A percentile compares a stretch with the other conserved stretches of the same genome.
Evolutionary conservation across 1,284 basidiomycete species (phyloP).

Genomic region (Mycena sp.): DNA sequence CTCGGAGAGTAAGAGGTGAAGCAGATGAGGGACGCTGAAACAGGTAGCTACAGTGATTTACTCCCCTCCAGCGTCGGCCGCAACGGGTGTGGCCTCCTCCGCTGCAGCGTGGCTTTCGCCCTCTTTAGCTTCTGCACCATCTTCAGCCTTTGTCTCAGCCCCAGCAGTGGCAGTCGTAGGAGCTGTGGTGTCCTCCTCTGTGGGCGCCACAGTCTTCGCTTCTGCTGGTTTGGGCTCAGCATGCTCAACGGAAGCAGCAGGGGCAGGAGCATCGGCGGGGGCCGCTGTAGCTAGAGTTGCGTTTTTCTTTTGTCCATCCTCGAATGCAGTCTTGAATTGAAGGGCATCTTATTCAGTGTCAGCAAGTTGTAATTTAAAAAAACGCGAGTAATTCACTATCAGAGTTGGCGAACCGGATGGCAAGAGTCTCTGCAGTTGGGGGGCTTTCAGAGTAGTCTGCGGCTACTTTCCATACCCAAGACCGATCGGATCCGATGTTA

Average conservation of each 20-base stretch:
- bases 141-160: constrained; percentile 37
- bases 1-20: constrained; percentile 14
- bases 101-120: constrained; percentile 37
- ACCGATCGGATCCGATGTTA: constrained; percentile 98
- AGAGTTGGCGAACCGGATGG: constrained; percentile 97
- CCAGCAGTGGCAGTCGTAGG: constrained; percentile 31
- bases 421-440: constrained; percentile 92
- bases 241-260: constrained; percentile 18
- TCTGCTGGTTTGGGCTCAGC: constrained; percentile 35
- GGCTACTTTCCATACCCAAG: constrained; percentile 98
- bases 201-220: constrained; percentile 32
- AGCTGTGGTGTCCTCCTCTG: constrained; percentile 35
- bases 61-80: constrained; percentile 22
- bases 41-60: constrained; percentile 8
- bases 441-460: constrained; percentile 95
- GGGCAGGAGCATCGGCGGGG: constrained; percentile 24
- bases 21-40: background rate
- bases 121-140: constrained; percentile 33
- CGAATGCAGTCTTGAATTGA: constrained; percentile 90
- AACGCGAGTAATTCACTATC: constrained; percentile 76
- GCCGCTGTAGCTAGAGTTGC: constrained; percentile 47
- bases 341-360: constrained; percentile 71
- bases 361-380: constrained; percentile 11
- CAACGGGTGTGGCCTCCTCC: constrained; percentile 2
- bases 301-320: constrained; percentile 84